A percentile compares a stretch with the other conserved stretches of the same genome.
phyloP scores from a whole-genome alignment of 73 alveolate species.

The Tetrahymena malaccensis region DNA sequence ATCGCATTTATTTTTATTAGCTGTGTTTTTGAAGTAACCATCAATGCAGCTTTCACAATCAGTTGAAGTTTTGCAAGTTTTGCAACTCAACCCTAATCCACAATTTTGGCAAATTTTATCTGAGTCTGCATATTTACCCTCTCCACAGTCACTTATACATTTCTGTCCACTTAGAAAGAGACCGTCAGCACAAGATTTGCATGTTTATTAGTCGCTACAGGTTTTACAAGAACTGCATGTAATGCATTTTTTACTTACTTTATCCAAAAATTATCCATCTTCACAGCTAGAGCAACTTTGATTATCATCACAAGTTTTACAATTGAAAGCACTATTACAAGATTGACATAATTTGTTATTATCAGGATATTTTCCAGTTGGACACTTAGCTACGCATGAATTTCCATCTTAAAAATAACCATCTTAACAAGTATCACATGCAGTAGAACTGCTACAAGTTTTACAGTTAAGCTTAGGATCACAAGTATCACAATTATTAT shows the following conservation, averaged over 20 bases:
- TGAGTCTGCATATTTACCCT: not conserved
- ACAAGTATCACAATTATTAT: not conserved
- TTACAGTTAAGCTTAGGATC: not conserved
- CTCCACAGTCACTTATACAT: not conserved
- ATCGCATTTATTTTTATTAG: not conserved
- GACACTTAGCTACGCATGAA: not conserved
- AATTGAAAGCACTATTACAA: not conserved
- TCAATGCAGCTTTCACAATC: not conserved
- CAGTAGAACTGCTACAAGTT: not conserved
- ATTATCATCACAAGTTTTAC: not conserved
- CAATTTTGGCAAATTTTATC: not conserved
- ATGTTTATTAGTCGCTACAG: not conserved
- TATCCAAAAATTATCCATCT: not conserved
- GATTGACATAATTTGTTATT: not conserved
- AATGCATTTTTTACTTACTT: not conserved
- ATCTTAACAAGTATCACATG: not conserved
- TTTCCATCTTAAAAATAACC: not conserved
- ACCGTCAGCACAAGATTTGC: not conserved
- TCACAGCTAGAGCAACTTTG: not conserved
- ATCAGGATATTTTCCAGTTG: not conserved
- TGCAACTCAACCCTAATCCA: not conserved
- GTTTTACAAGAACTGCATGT: not conserved
- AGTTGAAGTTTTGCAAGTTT: not conserved
- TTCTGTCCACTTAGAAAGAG: not conserved
- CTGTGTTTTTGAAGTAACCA: not conserved